Conservation (phyloP, 2,329 filamentous ascomycete species). For the Fusarium metavorans region DNA sequence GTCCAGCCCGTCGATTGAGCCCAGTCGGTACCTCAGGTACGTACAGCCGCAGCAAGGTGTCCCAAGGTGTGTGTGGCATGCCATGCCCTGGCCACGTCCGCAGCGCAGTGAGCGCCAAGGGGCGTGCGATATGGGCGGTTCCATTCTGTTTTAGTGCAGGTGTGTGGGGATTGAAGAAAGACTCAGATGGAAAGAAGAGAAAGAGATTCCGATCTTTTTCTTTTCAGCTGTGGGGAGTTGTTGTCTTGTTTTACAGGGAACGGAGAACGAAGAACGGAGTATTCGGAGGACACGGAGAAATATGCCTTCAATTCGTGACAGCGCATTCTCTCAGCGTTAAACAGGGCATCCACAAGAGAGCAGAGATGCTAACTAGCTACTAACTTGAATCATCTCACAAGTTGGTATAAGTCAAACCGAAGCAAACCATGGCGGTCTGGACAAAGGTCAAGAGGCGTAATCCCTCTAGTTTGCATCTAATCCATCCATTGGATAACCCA, state of each 20-base stretch:
- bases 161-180: slow-evolving; percentile 10
- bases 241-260: neutral
- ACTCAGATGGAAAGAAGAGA: neutral
- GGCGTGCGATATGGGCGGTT: neutral
- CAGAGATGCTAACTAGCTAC: neutral
- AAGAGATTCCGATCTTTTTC: neutral
- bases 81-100: slow-evolving; percentile 23
- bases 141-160: slow-evolving; percentile 2
- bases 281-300: neutral
- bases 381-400: neutral
- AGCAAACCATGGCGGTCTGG: neutral
- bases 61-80: slow-evolving; percentile 8
- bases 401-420: neutral
- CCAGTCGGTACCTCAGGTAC: slow-evolving; percentile 42
- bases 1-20: slow-evolving; percentile 3
- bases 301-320: neutral
- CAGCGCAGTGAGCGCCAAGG: neutral
- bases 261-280: neutral
- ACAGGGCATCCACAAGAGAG: neutral
- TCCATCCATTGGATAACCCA: neutral
- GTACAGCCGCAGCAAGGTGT: slow-evolving; percentile 40
- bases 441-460: neutral
- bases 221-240: neutral
- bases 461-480: neutral
- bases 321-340: neutral